phyloP scores from a whole-genome alignment of 2,329 filamentous ascomycete genomes.

The Chaetomiaceae sp. region DNA sequence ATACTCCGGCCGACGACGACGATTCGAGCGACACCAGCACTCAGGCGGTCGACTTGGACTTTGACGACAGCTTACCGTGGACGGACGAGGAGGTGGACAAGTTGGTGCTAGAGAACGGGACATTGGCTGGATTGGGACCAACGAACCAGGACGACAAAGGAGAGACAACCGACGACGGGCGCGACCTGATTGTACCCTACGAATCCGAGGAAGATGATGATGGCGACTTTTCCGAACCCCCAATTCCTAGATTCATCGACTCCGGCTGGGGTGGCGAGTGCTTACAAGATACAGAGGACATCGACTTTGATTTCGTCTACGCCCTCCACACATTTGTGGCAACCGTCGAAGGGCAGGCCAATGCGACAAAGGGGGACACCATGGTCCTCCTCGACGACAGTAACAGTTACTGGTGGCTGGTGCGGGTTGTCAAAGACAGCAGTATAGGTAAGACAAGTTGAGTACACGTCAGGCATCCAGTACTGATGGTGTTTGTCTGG shows the following conservation, averaged over 20 bases:
- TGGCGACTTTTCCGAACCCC: slow-evolving; percentile 51
- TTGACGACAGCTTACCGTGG: not conserved
- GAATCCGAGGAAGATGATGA: slow-evolving; percentile 52
- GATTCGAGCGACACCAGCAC: slow-evolving; percentile 3
- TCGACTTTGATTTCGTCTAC: slow-evolving; percentile 99
- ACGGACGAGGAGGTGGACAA: not conserved
- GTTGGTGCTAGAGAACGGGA: not conserved
- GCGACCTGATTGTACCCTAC: slow-evolving; percentile 42
- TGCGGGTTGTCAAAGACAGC: slow-evolving; percentile 93
- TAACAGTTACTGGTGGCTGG: slow-evolving; percentile 99
- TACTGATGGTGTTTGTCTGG: slow-evolving; percentile 24
- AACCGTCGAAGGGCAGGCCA: slow-evolving; percentile 96
- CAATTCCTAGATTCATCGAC: slow-evolving; percentile 62
- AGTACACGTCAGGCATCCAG: not conserved
- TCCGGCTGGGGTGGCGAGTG: slow-evolving; percentile 71
- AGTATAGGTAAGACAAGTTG: slow-evolving; percentile 63
- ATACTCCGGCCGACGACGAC: slow-evolving; percentile 20
- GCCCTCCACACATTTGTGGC: slow-evolving; percentile 96
- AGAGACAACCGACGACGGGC: slow-evolving; percentile 1
- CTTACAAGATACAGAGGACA: slow-evolving; percentile 96
- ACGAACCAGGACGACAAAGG: not conserved
- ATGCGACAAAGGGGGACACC: slow-evolving; percentile 96
- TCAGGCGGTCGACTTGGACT: not conserved
- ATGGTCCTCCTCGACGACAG: slow-evolving; percentile 98
- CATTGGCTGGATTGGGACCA: not conserved